These are phyloP conservation scores for Ustilago xerochloae DNA, from an alignment of 1,284 basidiomycete species.

Conservation along the genomic window DNA sequence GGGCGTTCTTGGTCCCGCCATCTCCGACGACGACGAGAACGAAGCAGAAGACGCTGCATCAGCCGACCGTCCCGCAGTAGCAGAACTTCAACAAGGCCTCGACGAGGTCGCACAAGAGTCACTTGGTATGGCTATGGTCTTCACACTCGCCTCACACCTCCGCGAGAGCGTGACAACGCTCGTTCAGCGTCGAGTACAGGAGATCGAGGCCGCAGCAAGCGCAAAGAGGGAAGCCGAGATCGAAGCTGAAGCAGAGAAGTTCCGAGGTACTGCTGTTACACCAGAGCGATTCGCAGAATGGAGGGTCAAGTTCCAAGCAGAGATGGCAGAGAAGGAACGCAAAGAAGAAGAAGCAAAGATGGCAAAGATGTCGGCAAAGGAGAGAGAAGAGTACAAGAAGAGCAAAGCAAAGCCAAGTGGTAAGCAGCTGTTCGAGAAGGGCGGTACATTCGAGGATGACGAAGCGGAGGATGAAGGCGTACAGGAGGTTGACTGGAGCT, in stretches of 20 bases:
- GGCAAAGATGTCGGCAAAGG: slow-evolving; percentile 79
- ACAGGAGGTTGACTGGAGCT: slow-evolving; percentile 61
- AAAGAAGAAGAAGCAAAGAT: slow-evolving; percentile 85
- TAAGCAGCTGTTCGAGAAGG: slow-evolving; percentile 58
- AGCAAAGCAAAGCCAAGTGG: slow-evolving; percentile 77
- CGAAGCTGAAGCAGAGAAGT: slow-evolving; percentile 89
- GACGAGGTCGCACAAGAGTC: slow-evolving; percentile 82
- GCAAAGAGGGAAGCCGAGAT: slow-evolving; percentile 76
- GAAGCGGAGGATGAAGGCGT: slow-evolving; percentile 51
- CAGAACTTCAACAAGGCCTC: slow-evolving; percentile 71
- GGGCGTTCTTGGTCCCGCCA: slow-evolving; percentile 38
- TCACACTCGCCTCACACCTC: slow-evolving; percentile 87
- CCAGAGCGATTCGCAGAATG: slow-evolving; percentile 81
- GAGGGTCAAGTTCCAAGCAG: slow-evolving; percentile 77
- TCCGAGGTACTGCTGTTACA: slow-evolving; percentile 89
- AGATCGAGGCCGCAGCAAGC: slow-evolving; percentile 72
- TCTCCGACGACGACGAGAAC: slow-evolving; percentile 17
- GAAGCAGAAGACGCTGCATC: background rate
- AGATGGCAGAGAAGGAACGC: slow-evolving; percentile 71
- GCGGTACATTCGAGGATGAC: slow-evolving; percentile 51
- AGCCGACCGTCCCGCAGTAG: slow-evolving; percentile 18
- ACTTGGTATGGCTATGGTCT: slow-evolving; percentile 96
- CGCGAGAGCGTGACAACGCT: slow-evolving; percentile 78
- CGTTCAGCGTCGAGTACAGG: slow-evolving; percentile 73
- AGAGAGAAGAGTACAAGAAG: slow-evolving; percentile 86